Base-by-base conservation (phyloP, 129 eudicot species). In the Artemisia tridentata region DNA sequence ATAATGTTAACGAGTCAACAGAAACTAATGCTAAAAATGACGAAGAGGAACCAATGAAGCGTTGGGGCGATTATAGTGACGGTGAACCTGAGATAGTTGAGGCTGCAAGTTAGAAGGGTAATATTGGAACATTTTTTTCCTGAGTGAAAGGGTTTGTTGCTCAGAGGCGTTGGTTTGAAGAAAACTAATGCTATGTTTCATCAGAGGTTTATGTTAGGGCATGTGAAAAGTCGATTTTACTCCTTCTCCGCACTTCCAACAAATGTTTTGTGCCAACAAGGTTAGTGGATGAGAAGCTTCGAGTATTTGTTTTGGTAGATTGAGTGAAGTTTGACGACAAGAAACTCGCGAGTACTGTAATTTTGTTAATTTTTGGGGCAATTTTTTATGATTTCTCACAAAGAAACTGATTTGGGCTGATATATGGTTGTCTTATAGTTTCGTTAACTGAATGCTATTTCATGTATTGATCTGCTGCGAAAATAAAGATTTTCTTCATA, bases 41-140 rank as follows among this genome's bases (percentile, higher is more conserved):
- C 13, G 84, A 82, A 51, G 86, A 78, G 65, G 79, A 82, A 45
- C 63, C 82, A 59, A 68, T 75, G 29, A 86, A 92, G 80, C 65
- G 83, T 23, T 88, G 96, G 92, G 97, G 91, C 63, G 92, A 88
- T 79, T 86, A 86, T 77, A 84, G 91, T 51, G 98, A 92, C 6
- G 72, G 75, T 71, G 98, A 92, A 75, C 72, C 84, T 7, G 96
- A 91, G 74, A 55, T 59, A 69, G 79, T 83, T 19, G 88, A 78
- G 79, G 88, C 72, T 69, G 54, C 82, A 73, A 80, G 81, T 78
- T 86, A 73, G 86, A 23, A 51, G 58, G 68, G 19, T 54, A 29
- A 59, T 54, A 16, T 45, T 25, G 62, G 67, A 67, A 75, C 56
- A 15, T 67, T 61, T 15, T 27, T 81, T 61, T 72, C 66, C 43